These are phyloP conservation scores for Phytopythium chamaehyphon DNA, from an alignment of 352 stramenopile species.

Conservation along the genomic window DNA sequence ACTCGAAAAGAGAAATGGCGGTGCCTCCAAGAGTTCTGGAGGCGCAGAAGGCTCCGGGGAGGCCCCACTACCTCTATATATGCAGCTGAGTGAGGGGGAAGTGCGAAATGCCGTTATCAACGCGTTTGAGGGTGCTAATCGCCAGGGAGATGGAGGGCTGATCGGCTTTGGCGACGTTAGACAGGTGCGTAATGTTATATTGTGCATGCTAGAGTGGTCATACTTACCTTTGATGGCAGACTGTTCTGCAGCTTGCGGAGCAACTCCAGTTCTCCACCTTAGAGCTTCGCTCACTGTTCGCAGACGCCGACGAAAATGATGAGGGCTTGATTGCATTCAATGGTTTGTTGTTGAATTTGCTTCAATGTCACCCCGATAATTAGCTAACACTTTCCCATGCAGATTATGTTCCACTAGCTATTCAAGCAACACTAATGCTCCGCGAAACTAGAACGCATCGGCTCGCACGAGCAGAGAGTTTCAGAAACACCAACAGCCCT, in stretches of 20 bases:
- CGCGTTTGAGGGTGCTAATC: slow-evolving; percentile 35
- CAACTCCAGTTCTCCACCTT: slow-evolving; percentile 48
- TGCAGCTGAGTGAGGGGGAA: slow-evolving; percentile 57
- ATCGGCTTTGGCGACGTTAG: slow-evolving; percentile 41
- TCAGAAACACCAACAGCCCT: slow-evolving; percentile 38
- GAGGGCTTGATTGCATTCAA: slow-evolving; percentile 37
- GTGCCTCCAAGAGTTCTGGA: background rate
- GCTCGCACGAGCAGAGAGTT: slow-evolving; percentile 32
- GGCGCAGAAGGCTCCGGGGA: background rate
- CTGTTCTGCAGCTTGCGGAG: slow-evolving; percentile 36
- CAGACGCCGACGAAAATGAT: slow-evolving; percentile 68
- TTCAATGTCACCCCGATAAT: background rate
- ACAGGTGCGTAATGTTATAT: slow-evolving; percentile 12
- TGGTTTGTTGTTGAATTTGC: slow-evolving; percentile 12
- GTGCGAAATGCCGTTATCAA: slow-evolving; percentile 40
- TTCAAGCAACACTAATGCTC: slow-evolving; percentile 44
- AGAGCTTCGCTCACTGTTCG: slow-evolving; percentile 55
- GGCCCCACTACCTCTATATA: slow-evolving; percentile 36
- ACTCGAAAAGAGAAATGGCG: slow-evolving; percentile 24
- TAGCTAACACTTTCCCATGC: slow-evolving; percentile 1
- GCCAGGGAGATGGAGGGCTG: slow-evolving; percentile 35
- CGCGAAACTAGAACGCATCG: slow-evolving; percentile 40
- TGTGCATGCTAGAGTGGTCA: background rate
- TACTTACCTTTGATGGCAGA: slow-evolving; percentile 9
- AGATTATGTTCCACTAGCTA: slow-evolving; percentile 49